Base-by-base conservation (phyloP, 1,284 basidiomycete species). In the Pseudozyma hubeiensis region DNA sequence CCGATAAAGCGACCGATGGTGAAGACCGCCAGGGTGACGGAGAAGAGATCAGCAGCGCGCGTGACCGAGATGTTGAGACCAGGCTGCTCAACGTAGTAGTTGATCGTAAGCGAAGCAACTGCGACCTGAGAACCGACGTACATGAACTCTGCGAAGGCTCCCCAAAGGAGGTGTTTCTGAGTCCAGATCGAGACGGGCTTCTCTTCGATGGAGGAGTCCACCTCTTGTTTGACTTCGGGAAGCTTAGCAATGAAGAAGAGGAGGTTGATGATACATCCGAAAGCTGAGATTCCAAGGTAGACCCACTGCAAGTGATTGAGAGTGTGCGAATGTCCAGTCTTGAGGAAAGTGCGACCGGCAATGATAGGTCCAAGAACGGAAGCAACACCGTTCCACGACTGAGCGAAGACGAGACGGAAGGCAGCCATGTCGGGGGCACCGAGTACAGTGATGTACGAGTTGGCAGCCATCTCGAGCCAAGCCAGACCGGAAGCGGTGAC, bases 351-450 rank as follows among this genome's bases (percentile, higher is more conserved):
- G 45, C 87, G 85, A 16, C 90, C 89, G 24, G 91, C 91, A 77
- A 93, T 93, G 75, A 93, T 88, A 30, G 92, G 92, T 0, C 92
- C 92, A 24, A 90, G 87, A 79, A 93, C 92, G 0, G 89, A 89
- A 0, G 91, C 91, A 40, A 93, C 87, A 48, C 92, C 91, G 83
- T 93, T 91, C 86, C 91, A 92, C 2, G 90, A 90, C 85, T 93
- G 92, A 54, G 90, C 91, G 81, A 93, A 91, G 81, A 92, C 92
- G 39, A 93, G 87, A 46, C 92, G 88, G 81, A 91, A 90, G 9
- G 91, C 90, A 51, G 92, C 91, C 80, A 90, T 89, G 76, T 89
- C 89, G 29, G 90, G 88, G 7, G 37, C 13, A 40, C 90, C 90
- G 53, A 91, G 85, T 67, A 86, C 86, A 7, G 91, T 86, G 65